phyloP scores from a whole-genome alignment of 345 rosid genomes.

The Boechera divaricarpa region DNA sequence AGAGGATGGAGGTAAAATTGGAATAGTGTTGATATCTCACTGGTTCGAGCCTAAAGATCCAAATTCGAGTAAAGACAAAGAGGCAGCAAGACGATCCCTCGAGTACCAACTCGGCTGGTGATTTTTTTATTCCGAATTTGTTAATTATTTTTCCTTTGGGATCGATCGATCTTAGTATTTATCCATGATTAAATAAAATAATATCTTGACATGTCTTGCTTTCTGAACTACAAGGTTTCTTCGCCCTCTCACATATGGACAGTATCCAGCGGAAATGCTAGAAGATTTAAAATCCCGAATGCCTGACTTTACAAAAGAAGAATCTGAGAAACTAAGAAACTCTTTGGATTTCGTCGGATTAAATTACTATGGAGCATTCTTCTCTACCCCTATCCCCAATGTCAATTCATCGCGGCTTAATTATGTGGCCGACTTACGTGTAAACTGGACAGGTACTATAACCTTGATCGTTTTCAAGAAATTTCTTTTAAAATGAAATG shows the following conservation, averaged over 20 bases:
- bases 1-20: constrained; percentile 41
- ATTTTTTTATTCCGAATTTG: not conserved
- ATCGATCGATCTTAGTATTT: not conserved
- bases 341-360: constrained; percentile 46
- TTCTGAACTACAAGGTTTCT: constrained; percentile 37
- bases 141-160: not conserved
- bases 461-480: not conserved
- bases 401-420: constrained; percentile 28
- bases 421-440: constrained; percentile 22
- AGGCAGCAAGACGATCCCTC: constrained; percentile 43
- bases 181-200: not conserved
- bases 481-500: not conserved
- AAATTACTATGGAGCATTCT: constrained; percentile 48
- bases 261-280: constrained; percentile 36
- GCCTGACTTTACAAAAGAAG: constrained; percentile 20
- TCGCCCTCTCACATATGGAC: constrained; percentile 40
- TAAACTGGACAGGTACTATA: constrained; percentile 38
- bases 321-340: constrained; percentile 23
- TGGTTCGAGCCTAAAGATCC: constrained; percentile 45
- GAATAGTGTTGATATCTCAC: constrained; percentile 44
- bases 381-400: constrained; percentile 29
- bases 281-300: not conserved
- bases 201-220: not conserved
- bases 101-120: constrained; percentile 48
- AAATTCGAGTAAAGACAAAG: constrained; percentile 13